phyloP scores from a whole-genome alignment of 1,284 basidiomycete species.

The Polyporus tsugae region DNA sequence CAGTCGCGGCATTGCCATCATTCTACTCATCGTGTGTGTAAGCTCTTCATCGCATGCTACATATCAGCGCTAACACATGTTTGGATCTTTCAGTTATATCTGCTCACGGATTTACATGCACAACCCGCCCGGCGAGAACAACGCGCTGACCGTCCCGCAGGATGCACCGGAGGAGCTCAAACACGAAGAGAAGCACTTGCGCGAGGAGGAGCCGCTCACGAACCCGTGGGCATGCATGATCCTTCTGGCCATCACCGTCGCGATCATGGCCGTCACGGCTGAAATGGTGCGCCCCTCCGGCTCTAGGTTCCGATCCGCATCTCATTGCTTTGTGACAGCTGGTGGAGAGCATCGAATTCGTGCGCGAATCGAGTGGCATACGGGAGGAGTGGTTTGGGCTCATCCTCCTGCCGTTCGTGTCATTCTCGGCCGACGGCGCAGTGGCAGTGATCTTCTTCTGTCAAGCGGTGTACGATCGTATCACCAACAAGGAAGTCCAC shows the following conservation, averaged over 20 bases:
- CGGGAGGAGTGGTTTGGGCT: constrained; percentile 74
- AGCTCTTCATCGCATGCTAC: neutral
- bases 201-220: constrained; percentile 57
- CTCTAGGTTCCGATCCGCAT: neutral
- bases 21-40: constrained; percentile 66
- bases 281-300: constrained; percentile 60
- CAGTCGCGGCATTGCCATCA: constrained; percentile 67
- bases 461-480: constrained; percentile 23
- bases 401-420: constrained; percentile 71
- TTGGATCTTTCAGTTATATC: constrained; percentile 55
- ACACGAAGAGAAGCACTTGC: constrained; percentile 52
- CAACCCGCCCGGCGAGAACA: constrained; percentile 69
- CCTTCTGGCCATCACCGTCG: constrained; percentile 60
- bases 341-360: constrained; percentile 66
- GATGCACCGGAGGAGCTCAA: constrained; percentile 54
- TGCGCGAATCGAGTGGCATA: constrained; percentile 53
- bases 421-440: constrained; percentile 72
- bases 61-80: neutral
- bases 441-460: constrained; percentile 62
- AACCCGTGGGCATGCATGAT: constrained; percentile 67
- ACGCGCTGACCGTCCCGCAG: constrained; percentile 50
- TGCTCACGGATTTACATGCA: constrained; percentile 71
- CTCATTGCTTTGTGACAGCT: constrained; percentile 48
- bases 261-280: constrained; percentile 68
- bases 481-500: constrained; percentile 21